Evolutionary conservation across 306 rosid genomes (phyloP), one percentile per base, ranked within the genome.

Genomic region (Coriaria nepalensis): DNA sequence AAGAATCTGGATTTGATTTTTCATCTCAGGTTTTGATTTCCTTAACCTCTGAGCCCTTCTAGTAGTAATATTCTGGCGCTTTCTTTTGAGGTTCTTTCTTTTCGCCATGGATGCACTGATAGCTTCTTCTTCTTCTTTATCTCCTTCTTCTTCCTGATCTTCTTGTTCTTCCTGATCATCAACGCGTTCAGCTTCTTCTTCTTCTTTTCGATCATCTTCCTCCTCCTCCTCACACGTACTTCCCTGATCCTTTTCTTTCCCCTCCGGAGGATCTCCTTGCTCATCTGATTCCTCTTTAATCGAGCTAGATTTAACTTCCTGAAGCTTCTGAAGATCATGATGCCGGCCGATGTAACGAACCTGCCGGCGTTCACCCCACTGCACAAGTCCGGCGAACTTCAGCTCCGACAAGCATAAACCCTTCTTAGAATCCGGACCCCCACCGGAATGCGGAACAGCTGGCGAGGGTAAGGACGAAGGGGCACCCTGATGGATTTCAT

Each of bases 301-400:
- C 29, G 29, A 20, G 3, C 29, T 20, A 20, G 29, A 20, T 20
- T 20, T 20, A 20, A 3, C 29, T 20, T 20, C 29, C 1, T 20
- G 29, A 20, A 20, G 29, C 29, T 20, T 20, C 29, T 20, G 29
- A 20, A 20, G 29, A 20, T 20, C 29, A 20, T 20, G 29, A 6
- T 64, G 77, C 13, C 67, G 63, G n/a, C 77, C 79, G 11, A 79
- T 11, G 64, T 70, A 85, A 38, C 84, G 72, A 52, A 79, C 82
- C 39, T 66, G 71, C n/a, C 80, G 60, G 43, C 85, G 84, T 43
- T 62, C 63, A 6, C 95, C 98, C 95, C 98, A 90, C 65, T 75
- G 84, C 55, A 73, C 54, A 78, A 90, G 65, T 54, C 92, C 92
- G 0, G 79, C 33, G 43, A 53, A 68, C 59, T 70, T 81, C 34